A percentile compares a stretch with the other conserved stretches of the same genome.
Conservation (phyloP, 2,329 filamentous ascomycete genomes). For the Beauveria sp. region DNA sequence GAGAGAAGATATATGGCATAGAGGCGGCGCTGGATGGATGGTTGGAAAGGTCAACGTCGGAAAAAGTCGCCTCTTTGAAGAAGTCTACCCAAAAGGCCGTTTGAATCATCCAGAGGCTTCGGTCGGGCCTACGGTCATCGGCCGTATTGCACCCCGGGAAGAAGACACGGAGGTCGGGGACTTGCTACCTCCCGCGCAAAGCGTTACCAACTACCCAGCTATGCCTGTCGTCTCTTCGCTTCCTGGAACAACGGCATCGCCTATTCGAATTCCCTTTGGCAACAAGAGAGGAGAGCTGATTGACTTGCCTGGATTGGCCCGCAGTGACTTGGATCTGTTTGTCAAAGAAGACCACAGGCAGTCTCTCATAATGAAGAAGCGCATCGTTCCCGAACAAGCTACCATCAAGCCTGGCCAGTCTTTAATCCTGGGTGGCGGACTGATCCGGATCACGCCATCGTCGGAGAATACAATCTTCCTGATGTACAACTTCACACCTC, state of each 20-base stretch:
- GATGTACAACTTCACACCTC: conserved; percentile 78
- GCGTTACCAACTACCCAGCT: conserved; percentile 66
- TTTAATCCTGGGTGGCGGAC: conserved; percentile 67
- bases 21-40: conserved; percentile 87
- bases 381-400: conserved; percentile 65
- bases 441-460: conserved; percentile 78
- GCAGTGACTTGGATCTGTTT: conserved; percentile 63
- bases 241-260: conserved; percentile 89
- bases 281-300: conserved; percentile 82
- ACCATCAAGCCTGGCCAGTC: conserved; percentile 70
- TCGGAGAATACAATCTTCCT: conserved; percentile 57
- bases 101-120: not conserved
- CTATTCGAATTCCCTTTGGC: conserved; percentile 87
- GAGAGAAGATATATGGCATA: conserved; percentile 76
- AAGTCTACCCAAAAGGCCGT: conserved; percentile 70
- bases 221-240: conserved; percentile 83
- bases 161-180: conserved; percentile 33
- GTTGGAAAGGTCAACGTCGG: conserved; percentile 98
- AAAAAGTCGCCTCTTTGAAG: conserved; percentile 85
- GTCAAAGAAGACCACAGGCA: conserved; percentile 59
- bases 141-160: conserved; percentile 1
- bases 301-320: conserved; percentile 78
- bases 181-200: conserved; percentile 69
- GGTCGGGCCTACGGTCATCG: not conserved
- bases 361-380: conserved; percentile 69